Evolutionary conservation across 345 rosid species (phyloP).

Genomic region (Hibiscus tridactylites): DNA sequence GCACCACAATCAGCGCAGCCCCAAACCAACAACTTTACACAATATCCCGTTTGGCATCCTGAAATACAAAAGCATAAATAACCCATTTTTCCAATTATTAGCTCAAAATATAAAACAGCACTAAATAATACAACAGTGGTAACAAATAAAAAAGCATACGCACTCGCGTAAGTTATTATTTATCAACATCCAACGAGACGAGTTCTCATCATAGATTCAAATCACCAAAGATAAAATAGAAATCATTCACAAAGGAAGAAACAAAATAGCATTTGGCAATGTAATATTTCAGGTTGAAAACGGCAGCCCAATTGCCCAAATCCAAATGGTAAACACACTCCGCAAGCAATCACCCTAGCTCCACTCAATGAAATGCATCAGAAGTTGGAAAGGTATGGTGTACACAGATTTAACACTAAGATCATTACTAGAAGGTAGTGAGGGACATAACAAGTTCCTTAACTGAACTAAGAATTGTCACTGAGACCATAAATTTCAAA

Average conservation of each 20-base stretch:
- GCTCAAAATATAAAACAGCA: background rate
- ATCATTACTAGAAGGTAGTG: background rate
- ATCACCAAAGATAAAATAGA: background rate
- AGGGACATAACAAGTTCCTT: background rate
- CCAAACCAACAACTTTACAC: background rate
- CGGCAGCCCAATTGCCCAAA: background rate
- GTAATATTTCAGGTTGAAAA: too few species aligned
- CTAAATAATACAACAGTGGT: background rate
- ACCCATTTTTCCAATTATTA: background rate
- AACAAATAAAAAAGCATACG: background rate
- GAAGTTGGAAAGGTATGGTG: background rate
- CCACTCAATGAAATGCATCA: background rate
- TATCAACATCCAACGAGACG: background rate
- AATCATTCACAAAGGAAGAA: background rate
- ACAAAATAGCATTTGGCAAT: background rate
- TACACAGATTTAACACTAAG: background rate
- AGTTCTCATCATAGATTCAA: background rate
- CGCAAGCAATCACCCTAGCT: background rate
- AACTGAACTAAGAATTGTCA: background rate
- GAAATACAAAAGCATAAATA: background rate
- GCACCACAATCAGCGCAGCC: background rate
- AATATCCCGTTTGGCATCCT: background rate
- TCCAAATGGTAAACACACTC: background rate
- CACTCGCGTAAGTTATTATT: background rate
- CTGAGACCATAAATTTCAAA: background rate